Evolutionary conservation across 1,284 basidiomycete species (phyloP), one percentile per base, ranked within the genome.

Genomic region (Ceratobasidium sp.): DNA sequence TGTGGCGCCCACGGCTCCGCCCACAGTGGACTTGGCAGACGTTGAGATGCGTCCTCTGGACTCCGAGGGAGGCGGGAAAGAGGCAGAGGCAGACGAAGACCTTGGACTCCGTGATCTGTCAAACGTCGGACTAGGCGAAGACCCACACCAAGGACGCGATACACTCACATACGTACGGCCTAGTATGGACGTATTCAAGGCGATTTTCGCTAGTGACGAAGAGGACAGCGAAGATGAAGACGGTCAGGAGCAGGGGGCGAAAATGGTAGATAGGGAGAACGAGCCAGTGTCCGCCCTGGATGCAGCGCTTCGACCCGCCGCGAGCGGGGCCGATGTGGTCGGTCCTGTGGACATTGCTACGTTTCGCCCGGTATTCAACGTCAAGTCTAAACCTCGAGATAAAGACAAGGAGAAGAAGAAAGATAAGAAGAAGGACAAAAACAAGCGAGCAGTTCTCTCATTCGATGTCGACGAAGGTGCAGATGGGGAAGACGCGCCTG

Each of bases 171-270:
- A 96, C 79, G 85, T 92, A 74, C 87, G 93, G 53, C 97, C 97
- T 1, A 83, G 89, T 1, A 92, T 95, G 85, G 93, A 96, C 78
- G 89, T 98, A 46, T 98, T 98, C 85, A 97, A 97, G 79, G 94
- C 94, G 0, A 96, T 96, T 74, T 96, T 96, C 79, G 93, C 93
- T 5, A 93, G 92, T 78, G 94, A 96, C 75, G 92, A 93, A 61
- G 92, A 94, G 77, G 90, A 90, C 58, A 89, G 88, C 23, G 91
- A 89, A 21, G 88, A 88, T 0, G 91, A 92, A 4, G 79, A 79
- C n/a, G n/a, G n/a, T n/a, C n/a, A n/a, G 2, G 84, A 76, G 6
- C 74, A 83, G 1, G 83, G 80, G 16, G 77, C 77, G 21, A 77
- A 76, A 10, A 61, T 62, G 10, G 74, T 72, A 3, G 74, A 76